A percentile compares a stretch with the other conserved stretches of the same genome.
phyloP scores from a whole-genome alignment of 2,329 filamentous ascomycete genomes.

The Diaporthe eres region DNA sequence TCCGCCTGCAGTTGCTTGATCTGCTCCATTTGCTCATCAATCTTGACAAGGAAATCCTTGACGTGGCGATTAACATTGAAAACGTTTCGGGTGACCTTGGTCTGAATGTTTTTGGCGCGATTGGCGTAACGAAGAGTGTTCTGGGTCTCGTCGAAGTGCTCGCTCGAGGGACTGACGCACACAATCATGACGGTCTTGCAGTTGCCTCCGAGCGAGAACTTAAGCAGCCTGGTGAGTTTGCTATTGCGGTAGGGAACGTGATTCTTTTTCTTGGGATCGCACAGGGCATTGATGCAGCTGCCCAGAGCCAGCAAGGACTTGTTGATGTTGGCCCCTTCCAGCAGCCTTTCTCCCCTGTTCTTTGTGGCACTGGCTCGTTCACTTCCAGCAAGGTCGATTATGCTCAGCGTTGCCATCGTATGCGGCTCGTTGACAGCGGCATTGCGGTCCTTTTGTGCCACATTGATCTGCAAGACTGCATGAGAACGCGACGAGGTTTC shows the following conservation, averaged over 20 bases:
- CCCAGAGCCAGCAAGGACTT: constrained; percentile 95
- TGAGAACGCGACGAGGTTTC: constrained; percentile 97
- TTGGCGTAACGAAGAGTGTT: constrained; percentile 98
- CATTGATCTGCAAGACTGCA: constrained; percentile 96
- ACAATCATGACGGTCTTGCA: constrained; percentile 99
- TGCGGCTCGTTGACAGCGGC: constrained; percentile 93
- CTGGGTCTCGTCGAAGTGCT: constrained; percentile 97
- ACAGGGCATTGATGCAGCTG: constrained; percentile 98
- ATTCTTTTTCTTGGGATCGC: constrained; percentile 90
- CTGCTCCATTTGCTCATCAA: constrained; percentile 96
- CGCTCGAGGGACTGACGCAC: constrained; percentile 95
- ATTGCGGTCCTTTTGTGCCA: constrained; percentile 94
- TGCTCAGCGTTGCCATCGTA: constrained; percentile 97
- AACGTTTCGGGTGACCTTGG: constrained; percentile 98
- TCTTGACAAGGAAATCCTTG: constrained; percentile 99
- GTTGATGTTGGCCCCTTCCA: constrained; percentile 99
- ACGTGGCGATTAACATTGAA: constrained; percentile 99
- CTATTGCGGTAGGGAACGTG: constrained; percentile 98
- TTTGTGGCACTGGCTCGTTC: constrained; percentile 97
- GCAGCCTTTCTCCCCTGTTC: constrained; percentile 90
- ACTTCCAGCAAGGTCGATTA: constrained; percentile 96
- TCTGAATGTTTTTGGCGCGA: constrained; percentile 98
- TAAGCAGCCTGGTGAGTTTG: constrained; percentile 93
- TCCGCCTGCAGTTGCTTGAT: constrained; percentile 96
- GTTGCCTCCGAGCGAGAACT: constrained; percentile 97